phyloP scores from a whole-genome alignment of 495 filamentous ascomycete genomes.

The Penicillium canescens region DNA sequence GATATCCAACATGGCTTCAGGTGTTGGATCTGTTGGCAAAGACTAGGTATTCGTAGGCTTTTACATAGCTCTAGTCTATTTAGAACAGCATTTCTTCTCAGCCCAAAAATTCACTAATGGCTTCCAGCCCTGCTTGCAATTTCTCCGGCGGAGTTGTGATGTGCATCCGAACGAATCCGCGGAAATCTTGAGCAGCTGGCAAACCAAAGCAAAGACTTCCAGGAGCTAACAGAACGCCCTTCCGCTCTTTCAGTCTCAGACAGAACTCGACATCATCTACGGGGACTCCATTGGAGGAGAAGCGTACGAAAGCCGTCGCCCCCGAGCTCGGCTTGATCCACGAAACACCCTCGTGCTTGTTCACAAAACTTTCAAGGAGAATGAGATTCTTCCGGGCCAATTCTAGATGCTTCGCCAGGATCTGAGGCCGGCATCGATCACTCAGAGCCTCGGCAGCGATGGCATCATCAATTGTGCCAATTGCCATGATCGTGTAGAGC shows the following conservation, averaged over 20 bases:
- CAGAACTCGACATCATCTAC: constrained; percentile 17
- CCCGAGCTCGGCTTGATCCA: constrained; percentile 8
- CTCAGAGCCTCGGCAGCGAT: constrained; percentile 11
- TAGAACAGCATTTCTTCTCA: too few species aligned
- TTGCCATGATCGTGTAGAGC: constrained; percentile 7
- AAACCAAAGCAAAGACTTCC: constrained; percentile 15
- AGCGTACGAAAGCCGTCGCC: constrained; percentile 9
- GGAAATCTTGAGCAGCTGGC: constrained; percentile 2
- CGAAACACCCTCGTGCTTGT: not conserved
- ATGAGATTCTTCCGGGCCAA: constrained; percentile 5
- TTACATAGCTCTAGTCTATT: too few species aligned
- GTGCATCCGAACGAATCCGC: constrained; percentile 17
- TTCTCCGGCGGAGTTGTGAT: constrained; percentile 5
- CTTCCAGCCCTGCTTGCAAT: constrained; percentile 6
- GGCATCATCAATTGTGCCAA: constrained; percentile 5
- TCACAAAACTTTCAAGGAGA: constrained; percentile 3
- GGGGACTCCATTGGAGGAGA: not conserved
- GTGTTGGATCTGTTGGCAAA: too few species aligned
- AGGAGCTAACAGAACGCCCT: constrained; percentile 14
- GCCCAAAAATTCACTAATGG: constrained; percentile 6
- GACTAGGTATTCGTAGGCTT: too few species aligned
- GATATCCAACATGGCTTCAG: too few species aligned
- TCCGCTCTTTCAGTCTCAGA: constrained; percentile 1
- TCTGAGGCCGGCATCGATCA: constrained; percentile 4
- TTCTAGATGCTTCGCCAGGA: constrained; percentile 5